Percentiles rank a stretch among this genome's conserved stretches.
These are phyloP conservation scores for Trapa incisa DNA, from an alignment of 345 rosid genomes.

Conservation along the genomic window DNA sequence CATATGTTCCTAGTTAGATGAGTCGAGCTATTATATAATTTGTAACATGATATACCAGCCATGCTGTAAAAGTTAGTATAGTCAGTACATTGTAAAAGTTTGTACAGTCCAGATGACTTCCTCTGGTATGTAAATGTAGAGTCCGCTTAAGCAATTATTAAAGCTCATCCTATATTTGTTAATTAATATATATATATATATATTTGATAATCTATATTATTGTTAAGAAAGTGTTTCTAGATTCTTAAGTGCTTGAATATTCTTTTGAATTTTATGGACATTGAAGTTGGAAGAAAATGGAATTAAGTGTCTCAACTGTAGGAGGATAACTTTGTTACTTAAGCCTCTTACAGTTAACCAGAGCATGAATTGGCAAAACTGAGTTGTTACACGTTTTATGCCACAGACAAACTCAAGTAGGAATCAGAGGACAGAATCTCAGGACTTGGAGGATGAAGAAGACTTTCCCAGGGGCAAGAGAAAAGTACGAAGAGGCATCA, in stretches of 20 bases:
- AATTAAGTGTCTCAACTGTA: no score
- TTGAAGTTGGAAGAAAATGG: no score
- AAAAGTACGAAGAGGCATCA: conserved; percentile 69
- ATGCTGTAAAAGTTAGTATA: background rate
- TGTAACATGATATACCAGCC: background rate
- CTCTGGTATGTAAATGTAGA: no score
- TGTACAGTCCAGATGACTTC: background rate
- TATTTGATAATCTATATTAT: background rate
- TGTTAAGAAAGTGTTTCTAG: background rate
- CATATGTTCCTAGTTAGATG: background rate
- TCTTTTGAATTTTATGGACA: background rate
- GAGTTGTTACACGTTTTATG: background rate
- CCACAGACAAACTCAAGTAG: conserved; percentile 65
- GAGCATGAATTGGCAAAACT: background rate
- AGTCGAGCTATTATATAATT: background rate
- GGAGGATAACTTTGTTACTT: background rate
- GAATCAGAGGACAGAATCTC: conserved; percentile 67
- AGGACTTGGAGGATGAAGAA: conserved; percentile 47
- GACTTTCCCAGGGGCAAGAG: conserved; percentile 91
- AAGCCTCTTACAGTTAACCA: background rate
- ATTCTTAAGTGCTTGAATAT: background rate
- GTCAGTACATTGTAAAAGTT: background rate
- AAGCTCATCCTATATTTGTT: background rate
- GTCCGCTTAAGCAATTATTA: background rate
- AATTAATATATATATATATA: background rate